Conservation (phyloP, 2,329 filamentous ascomycete genomes). For the Herpotrichia juniperi region DNA sequence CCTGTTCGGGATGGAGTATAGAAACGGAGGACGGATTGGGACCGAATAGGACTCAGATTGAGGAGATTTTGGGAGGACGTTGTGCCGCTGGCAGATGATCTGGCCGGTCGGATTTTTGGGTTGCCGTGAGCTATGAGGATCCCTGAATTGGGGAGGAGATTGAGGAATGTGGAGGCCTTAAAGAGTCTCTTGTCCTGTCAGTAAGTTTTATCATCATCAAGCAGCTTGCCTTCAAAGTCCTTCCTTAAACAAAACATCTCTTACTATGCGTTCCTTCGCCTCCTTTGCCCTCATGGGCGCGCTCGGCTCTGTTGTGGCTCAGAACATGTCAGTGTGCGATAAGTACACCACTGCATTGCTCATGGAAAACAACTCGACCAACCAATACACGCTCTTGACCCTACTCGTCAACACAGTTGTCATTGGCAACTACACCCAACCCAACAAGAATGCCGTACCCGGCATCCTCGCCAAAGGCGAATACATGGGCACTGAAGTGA, state of each 20-base stretch:
- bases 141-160: background rate
- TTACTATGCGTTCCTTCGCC: constrained; percentile 11
- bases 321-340: constrained; percentile 63
- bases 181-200: background rate
- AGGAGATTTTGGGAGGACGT: too few species aligned
- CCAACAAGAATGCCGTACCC: constrained; percentile 61
- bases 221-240: too few species aligned
- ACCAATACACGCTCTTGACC: constrained; percentile 63
- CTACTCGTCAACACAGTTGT: constrained; percentile 68
- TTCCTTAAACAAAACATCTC: background rate
- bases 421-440: constrained; percentile 63
- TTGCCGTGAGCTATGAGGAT: background rate
- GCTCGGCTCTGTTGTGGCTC: constrained; percentile 8
- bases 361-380: constrained; percentile 63
- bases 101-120: background rate
- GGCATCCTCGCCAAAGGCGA: constrained; percentile 62
- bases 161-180: background rate
- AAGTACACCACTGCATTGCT: constrained; percentile 68
- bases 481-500: constrained; percentile 59
- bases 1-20: background rate
- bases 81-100: background rate
- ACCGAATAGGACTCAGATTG: background rate
- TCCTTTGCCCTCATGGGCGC: constrained; percentile 8
- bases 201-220: background rate
- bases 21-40: background rate